Evolutionary conservation across 2,329 filamentous ascomycete species (phyloP).

Genomic region (Ambrosiella beaveri): DNA sequence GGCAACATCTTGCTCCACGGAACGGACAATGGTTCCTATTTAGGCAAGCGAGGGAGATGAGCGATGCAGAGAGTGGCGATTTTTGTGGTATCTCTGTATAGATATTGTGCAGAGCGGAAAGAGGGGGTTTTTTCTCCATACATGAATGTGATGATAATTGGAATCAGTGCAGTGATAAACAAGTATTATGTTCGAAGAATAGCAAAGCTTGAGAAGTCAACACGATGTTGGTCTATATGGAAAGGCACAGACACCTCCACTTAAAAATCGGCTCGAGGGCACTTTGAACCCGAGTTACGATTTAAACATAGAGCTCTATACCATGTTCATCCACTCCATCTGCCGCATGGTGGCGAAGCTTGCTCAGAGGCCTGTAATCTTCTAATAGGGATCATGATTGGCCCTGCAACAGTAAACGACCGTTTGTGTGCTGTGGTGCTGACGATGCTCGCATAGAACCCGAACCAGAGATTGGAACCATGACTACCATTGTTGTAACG

Average conservation of each 20-base stretch:
- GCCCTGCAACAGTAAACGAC: not conserved
- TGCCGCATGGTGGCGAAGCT: not conserved
- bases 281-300: not conserved
- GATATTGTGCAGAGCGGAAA: no score
- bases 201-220: no score
- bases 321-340: not conserved
- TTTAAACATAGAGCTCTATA: not conserved
- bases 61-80: not conserved
- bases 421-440: not conserved
- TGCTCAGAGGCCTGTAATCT: not conserved
- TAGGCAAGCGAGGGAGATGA: not conserved
- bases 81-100: no score
- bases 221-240: no score
- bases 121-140: no score
- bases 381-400: not conserved
- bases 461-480: not conserved
- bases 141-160: no score
- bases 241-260: not conserved
- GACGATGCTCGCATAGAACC: conserved; percentile 1
- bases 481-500: not conserved
- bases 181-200: no score
- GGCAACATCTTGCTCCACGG: not conserved
- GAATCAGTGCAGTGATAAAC: no score
- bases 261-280: no score
- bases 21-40: no score